Percentiles rank a stretch among this genome's conserved stretches.
phyloP scores from a whole-genome alignment of 2,329 filamentous ascomycete species.

The Stemphylium beticola region DNA sequence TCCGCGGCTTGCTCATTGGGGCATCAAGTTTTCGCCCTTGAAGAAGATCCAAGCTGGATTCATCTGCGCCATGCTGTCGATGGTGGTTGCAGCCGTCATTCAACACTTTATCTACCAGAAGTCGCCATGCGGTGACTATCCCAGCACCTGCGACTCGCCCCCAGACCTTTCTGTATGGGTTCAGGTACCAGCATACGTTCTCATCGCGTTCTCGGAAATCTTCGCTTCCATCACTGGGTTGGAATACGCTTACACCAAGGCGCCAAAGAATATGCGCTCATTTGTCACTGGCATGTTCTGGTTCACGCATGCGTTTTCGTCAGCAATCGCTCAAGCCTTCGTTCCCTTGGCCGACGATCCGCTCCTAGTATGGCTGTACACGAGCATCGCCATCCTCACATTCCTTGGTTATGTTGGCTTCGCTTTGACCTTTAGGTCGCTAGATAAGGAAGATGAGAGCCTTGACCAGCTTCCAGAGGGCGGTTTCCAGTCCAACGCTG shows the following conservation, averaged over 20 bases:
- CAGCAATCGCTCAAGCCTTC: constrained; percentile 29
- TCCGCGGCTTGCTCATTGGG: constrained; percentile 67
- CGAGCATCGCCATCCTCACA: constrained; percentile 39
- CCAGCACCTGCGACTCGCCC: constrained; percentile 43
- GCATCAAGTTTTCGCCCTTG: constrained; percentile 73
- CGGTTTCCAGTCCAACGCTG: constrained; percentile 23
- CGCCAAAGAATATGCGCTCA: constrained; percentile 65
- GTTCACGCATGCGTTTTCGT: constrained; percentile 42
- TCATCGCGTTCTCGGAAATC: constrained; percentile 65
- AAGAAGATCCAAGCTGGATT: constrained; percentile 76
- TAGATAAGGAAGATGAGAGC: constrained; percentile 39
- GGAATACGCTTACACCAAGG: constrained; percentile 75
- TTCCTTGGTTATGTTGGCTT: constrained; percentile 38
- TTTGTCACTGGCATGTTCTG: constrained; percentile 40
- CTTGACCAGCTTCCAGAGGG: constrained; percentile 42
- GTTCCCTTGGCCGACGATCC: constrained; percentile 30
- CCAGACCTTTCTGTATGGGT: constrained; percentile 58
- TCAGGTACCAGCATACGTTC: constrained; percentile 57
- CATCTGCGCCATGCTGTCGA: constrained; percentile 67
- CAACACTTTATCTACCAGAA: constrained; percentile 63
- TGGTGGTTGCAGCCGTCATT: constrained; percentile 61
- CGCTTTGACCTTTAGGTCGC: constrained; percentile 35
- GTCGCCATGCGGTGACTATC: constrained; percentile 50
- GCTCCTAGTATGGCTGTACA: constrained; percentile 36
- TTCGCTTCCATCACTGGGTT: constrained; percentile 70